A percentile compares a stretch with the other conserved stretches of the same genome.
Evolutionary conservation across 75 land plant genomes (phyloP).

Genomic region (Cryptomeria japonica): DNA sequence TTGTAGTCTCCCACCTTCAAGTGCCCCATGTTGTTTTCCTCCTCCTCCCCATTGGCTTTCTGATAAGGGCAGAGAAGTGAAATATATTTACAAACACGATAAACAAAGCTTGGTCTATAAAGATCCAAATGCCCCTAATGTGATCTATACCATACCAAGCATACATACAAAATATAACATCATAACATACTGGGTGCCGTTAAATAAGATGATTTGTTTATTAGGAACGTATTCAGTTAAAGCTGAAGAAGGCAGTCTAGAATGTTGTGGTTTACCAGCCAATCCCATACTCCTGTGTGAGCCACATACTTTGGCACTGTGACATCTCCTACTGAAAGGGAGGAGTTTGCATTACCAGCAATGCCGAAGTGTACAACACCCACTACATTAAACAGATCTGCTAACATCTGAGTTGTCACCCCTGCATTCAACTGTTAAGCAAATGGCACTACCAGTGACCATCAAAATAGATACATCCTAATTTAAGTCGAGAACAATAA

Average conservation of each 20-base stretch:
- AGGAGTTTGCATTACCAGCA: conserved; percentile 38
- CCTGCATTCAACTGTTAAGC: conserved; percentile 35
- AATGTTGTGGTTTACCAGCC: conserved; percentile 16
- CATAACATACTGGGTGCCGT: not conserved
- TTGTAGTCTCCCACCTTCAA: conserved; percentile 26
- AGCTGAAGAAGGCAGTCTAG: not conserved
- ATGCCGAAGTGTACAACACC: conserved; percentile 43
- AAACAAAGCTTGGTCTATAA: not conserved
- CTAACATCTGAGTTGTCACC: conserved; percentile 28
- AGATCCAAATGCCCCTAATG: not conserved
- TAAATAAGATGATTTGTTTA: not conserved
- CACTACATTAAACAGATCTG: conserved; percentile 28
- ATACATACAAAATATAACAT: not conserved
- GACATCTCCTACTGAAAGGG: conserved; percentile 37
- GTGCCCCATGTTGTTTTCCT: conserved; percentile 10
- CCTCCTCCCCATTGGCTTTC: not conserved
- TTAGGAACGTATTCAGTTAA: not conserved
- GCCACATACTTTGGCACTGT: conserved; percentile 30
- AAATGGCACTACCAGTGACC: not conserved
- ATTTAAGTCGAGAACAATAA: not conserved
- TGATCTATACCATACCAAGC: not conserved
- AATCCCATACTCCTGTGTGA: conserved; percentile 40
- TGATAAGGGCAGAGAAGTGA: not conserved
- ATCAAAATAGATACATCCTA: too few species aligned
- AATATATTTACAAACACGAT: not conserved